Evolutionary conservation across 305 asterid species (phyloP).

Genomic region (Petunia hybrid): DNA sequence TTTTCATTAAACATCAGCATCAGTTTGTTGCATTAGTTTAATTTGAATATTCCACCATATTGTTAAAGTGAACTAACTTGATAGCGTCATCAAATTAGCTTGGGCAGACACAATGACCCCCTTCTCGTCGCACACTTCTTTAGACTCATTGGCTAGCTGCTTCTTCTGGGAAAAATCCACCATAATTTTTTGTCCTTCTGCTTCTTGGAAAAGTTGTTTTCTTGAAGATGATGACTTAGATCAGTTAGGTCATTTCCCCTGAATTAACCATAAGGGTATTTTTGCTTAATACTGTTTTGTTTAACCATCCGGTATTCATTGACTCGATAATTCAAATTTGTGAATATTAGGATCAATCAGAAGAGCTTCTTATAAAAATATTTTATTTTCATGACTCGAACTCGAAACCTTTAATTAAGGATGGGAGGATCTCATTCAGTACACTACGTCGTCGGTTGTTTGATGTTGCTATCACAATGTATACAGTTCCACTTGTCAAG

Average conservation of each 20-base stretch:
- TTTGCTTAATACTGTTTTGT: too few relatives aligned
- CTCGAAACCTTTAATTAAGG: too few relatives aligned
- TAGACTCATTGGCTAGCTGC: constrained; percentile 14
- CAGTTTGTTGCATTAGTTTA: constrained; percentile 19
- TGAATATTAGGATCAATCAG: too few relatives aligned
- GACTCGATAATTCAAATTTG: too few relatives aligned
- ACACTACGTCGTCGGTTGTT: background rate
- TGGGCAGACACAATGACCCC: background rate
- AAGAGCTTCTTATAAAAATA: too few relatives aligned
- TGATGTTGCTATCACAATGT: constrained; percentile 11
- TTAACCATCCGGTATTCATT: too few relatives aligned
- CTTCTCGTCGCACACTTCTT: background rate
- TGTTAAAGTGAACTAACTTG: constrained; percentile 11
- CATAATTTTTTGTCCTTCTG: background rate
- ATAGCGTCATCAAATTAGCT: background rate
- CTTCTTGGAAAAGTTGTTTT: background rate
- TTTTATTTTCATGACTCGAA: too few relatives aligned
- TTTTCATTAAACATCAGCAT: constrained; percentile 21
- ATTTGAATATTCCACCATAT: background rate
- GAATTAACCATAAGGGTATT: background rate
- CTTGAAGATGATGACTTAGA: constrained; percentile 10
- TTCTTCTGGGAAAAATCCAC: background rate
- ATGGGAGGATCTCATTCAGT: too few relatives aligned
- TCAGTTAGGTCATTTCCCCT: constrained; percentile 24
- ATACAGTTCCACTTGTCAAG: background rate